Evolutionary conservation across 225 moss, liverwort and hornwort species (phyloP).

Genomic region (Climacium dendroides): DNA sequence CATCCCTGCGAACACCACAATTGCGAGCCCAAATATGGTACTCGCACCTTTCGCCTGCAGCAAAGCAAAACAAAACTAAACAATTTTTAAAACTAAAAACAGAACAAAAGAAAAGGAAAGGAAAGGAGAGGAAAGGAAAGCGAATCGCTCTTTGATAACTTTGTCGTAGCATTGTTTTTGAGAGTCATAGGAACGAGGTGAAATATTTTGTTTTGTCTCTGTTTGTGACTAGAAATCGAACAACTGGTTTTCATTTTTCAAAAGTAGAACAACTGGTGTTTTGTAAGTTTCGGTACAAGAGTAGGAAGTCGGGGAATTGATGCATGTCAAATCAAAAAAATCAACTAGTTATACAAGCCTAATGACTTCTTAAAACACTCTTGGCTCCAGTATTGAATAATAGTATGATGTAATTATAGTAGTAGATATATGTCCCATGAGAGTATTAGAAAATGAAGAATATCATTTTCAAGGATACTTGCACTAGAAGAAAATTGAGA

Average conservation of each 20-base stretch:
- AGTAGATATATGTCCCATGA: neutral
- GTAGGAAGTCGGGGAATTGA: neutral
- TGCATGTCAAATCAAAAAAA: neutral
- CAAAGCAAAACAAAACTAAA: no score
- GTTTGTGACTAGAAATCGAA: neutral
- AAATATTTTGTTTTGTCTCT: neutral
- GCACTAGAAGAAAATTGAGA: neutral
- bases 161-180: neutral
- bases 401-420: neutral
- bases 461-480: neutral
- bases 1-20: conserved; percentile 65
- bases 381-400: neutral
- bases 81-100: fast-evolving
- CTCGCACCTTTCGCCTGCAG: conserved; percentile 45
- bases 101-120: neutral
- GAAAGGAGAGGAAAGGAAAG: no score
- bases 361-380: neutral
- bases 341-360: neutral
- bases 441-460: neutral
- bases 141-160: neutral
- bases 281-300: neutral
- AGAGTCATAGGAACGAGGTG: neutral
- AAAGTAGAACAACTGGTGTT: neutral
- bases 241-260: neutral
- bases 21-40: conserved; percentile 54